These are phyloP conservation scores for Penicillium subrubescens DNA, from an alignment of 495 filamentous ascomycete genomes.

Conservation along the genomic window DNA sequence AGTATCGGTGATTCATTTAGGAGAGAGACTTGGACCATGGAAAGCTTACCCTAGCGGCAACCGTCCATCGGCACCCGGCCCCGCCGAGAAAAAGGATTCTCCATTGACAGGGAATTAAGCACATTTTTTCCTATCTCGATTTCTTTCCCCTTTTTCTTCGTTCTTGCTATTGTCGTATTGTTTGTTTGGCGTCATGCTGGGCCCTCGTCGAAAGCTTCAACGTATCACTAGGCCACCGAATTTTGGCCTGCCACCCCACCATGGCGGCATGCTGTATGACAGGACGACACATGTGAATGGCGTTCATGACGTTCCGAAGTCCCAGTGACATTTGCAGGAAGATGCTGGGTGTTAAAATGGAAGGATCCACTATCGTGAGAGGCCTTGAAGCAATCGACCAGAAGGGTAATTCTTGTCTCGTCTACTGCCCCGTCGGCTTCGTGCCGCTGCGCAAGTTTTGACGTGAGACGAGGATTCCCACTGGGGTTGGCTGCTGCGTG, in stretches of 20 bases:
- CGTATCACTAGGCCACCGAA: conserved; percentile 20
- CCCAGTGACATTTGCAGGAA: conserved; percentile 21
- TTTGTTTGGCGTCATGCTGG: not conserved
- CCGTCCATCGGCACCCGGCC: not conserved
- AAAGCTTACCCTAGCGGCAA: conserved; percentile 21
- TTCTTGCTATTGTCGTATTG: not conserved
- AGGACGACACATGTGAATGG: conserved; percentile 28
- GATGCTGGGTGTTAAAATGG: conserved; percentile 2
- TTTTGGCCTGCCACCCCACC: conserved; percentile 10
- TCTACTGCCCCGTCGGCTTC: conserved; percentile 16
- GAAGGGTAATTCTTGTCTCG: conserved; percentile 25
- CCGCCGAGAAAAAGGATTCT: not conserved
- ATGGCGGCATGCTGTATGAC: conserved; percentile 23
- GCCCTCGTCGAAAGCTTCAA: not conserved
- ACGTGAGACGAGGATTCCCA: conserved; percentile 17
- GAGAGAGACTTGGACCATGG: conserved; percentile 23
- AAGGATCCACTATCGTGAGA: conserved; percentile 17
- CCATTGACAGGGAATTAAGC: conserved; percentile 2
- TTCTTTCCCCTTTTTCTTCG: not conserved
- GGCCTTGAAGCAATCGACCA: conserved; percentile 15
- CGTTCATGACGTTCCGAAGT: conserved; percentile 22
- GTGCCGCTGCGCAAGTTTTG: conserved; percentile 24
- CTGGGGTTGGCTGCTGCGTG: conserved; percentile 23
- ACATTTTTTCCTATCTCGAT: not conserved
- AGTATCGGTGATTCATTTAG: conserved; percentile 26